Conservation (phyloP, 129 eudicot genomes). For the Lonicera japonica region DNA sequence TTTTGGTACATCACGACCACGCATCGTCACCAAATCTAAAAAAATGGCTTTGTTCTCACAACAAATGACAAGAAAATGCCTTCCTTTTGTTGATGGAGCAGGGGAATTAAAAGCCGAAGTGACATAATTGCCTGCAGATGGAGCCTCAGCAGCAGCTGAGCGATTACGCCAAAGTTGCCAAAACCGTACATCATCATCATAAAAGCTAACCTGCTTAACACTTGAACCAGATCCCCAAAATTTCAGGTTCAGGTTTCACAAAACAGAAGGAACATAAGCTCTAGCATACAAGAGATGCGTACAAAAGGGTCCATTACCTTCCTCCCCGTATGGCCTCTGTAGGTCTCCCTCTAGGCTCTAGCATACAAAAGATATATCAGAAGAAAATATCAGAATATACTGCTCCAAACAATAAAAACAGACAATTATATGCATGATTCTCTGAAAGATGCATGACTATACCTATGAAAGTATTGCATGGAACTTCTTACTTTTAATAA, state of each 20-base stretch:
- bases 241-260: constrained; percentile 19
- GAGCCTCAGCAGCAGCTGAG: constrained; percentile 94
- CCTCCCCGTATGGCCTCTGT: constrained; percentile 96
- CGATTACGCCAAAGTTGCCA: constrained; percentile 95
- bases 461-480: neutral
- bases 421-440: too few relatives aligned
- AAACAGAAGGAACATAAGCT: constrained; percentile 6
- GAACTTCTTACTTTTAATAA: too few relatives aligned
- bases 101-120: constrained; percentile 72
- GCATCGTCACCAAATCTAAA: constrained; percentile 94
- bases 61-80: constrained; percentile 92
- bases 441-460: neutral
- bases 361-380: constrained; percentile 6
- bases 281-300: neutral
- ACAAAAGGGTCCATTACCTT: constrained; percentile 45
- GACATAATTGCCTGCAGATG: constrained; percentile 73
- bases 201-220: constrained; percentile 96
- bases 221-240: constrained; percentile 38
- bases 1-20: constrained; percentile 97
- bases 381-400: neutral
- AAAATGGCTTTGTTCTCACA: constrained; percentile 95
- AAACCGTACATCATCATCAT: constrained; percentile 88
- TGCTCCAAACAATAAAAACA: neutral
- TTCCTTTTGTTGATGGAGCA: constrained; percentile 88
- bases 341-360: constrained; percentile 87